phyloP scores from a whole-genome alignment of 768 basidiomycete species.

The Wakefieldia striispora region DNA sequence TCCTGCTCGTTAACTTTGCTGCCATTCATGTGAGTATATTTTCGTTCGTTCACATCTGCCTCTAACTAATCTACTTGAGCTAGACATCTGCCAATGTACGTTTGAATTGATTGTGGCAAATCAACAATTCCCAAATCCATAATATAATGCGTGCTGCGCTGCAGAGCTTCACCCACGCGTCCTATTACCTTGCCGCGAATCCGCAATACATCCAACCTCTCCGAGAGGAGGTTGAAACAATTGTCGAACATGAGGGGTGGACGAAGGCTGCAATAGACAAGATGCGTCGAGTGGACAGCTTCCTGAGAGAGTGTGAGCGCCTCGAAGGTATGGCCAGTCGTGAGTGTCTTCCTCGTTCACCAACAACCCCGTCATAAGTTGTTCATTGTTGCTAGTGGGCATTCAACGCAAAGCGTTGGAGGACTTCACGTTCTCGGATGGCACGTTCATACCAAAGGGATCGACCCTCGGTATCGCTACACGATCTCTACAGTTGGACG shows the following conservation, averaged over 20 bases:
- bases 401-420: constrained; percentile 31
- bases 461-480: constrained; percentile 21
- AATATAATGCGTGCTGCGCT: background rate
- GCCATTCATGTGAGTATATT: constrained; percentile 21
- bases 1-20: constrained; percentile 17
- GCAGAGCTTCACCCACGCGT: constrained; percentile 33
- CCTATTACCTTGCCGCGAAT: constrained; percentile 35
- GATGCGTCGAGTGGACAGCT: constrained; percentile 40
- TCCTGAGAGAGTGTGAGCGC: constrained; percentile 35
- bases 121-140: background rate
- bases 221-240: constrained; percentile 35
- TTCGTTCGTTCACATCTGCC: background rate
- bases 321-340: constrained; percentile 26
- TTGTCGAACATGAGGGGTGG: constrained; percentile 26
- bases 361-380: constrained; percentile 21
- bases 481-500: constrained; percentile 20
- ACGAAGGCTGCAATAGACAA: constrained; percentile 23
- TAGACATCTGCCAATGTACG: constrained; percentile 23
- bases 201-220: constrained; percentile 34
- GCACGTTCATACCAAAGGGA: constrained; percentile 31
- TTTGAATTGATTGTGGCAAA: background rate
- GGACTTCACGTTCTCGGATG: constrained; percentile 33
- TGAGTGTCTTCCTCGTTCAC: constrained; percentile 8
- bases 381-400: background rate
- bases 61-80: background rate